Percentiles rank a stretch among this genome's conserved stretches.
phyloP scores from a whole-genome alignment of 2,329 filamentous ascomycete genomes.

The Tolypocladium cylindrosporum region DNA sequence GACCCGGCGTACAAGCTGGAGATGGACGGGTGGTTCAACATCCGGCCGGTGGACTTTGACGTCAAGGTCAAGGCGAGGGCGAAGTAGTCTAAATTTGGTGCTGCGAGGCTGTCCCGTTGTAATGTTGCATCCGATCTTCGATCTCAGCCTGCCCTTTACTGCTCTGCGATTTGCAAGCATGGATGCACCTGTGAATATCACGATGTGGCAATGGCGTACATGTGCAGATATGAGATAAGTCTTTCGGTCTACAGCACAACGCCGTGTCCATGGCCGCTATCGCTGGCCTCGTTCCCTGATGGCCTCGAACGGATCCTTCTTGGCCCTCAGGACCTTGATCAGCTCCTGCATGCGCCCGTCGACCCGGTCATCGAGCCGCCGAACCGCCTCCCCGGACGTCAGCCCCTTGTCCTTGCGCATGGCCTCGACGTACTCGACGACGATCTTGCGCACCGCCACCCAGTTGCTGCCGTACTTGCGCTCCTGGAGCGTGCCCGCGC shows the following conservation, averaged over 20 bases:
- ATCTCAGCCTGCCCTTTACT: neutral
- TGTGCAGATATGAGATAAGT: too few relatives aligned
- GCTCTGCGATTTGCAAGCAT: too few relatives aligned
- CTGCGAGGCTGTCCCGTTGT: neutral
- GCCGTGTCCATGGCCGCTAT: too few relatives aligned
- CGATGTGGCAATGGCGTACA: too few relatives aligned
- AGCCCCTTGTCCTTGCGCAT: constrained; percentile 1
- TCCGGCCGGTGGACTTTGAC: constrained; percentile 35
- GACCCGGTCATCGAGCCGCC: constrained; percentile 9
- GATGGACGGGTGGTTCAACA: constrained; percentile 43
- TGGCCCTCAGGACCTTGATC: constrained; percentile 9
- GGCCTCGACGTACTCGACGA: constrained; percentile 10
- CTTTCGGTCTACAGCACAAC: too few relatives aligned
- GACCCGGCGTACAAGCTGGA: constrained; percentile 28
- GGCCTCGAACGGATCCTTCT: constrained; percentile 11
- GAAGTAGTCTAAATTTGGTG: neutral
- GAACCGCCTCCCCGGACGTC: constrained; percentile 5
- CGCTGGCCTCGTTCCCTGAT: constrained; percentile 5
- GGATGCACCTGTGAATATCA: too few relatives aligned
- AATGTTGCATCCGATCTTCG: neutral
- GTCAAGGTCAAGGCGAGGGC: constrained; percentile 30
- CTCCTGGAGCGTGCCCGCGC: constrained; percentile 7
- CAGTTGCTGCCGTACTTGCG: constrained; percentile 17
- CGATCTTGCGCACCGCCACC: constrained; percentile 11
- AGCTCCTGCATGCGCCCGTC: constrained; percentile 14